Percentiles rank a stretch among this genome's conserved stretches.
phyloP scores from a whole-genome alignment of 2,329 filamentous ascomycete species.

The Dothideomycetes sp. region DNA sequence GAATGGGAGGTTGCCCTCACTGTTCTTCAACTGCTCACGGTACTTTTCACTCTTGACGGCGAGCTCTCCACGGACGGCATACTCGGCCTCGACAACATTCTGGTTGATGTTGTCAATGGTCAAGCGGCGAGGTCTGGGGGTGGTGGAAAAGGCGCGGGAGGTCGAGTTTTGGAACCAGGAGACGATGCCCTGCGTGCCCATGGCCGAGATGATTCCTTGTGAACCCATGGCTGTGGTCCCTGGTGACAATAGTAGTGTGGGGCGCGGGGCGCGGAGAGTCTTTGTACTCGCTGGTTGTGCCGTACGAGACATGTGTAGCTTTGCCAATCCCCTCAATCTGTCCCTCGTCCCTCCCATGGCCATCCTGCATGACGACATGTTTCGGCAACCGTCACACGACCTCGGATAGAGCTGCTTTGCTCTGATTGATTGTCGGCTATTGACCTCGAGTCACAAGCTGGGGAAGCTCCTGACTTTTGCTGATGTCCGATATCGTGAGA shows the following conservation, averaged over 20 bases:
- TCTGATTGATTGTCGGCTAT: no score
- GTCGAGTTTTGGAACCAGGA: constrained; percentile 1
- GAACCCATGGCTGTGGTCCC: not conserved
- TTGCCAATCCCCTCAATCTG: no score
- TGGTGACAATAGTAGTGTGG: constrained; percentile 1
- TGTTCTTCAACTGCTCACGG: constrained; percentile 57
- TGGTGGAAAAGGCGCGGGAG: constrained; percentile 9
- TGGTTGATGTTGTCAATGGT: constrained; percentile 86
- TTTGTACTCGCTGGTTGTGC: no score
- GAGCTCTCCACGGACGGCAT: constrained; percentile 92
- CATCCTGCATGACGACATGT: constrained; percentile 11
- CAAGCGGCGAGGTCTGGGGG: constrained; percentile 32
- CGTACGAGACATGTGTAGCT: no score
- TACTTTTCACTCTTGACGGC: constrained; percentile 90
- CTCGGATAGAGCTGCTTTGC: no score
- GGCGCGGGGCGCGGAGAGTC: constrained; percentile 3
- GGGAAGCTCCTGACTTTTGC: no score
- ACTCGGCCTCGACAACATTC: constrained; percentile 76
- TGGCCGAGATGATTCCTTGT: no score
- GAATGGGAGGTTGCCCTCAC: constrained; percentile 66
- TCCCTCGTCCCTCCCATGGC: constrained; percentile 4
- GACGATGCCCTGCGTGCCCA: constrained; percentile 3
- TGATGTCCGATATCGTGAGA: no score
- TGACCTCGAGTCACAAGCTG: no score
- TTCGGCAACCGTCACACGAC: not conserved